Conservation (phyloP, 805 yeast genomes). For the Starmerella riodocensis region DNA sequence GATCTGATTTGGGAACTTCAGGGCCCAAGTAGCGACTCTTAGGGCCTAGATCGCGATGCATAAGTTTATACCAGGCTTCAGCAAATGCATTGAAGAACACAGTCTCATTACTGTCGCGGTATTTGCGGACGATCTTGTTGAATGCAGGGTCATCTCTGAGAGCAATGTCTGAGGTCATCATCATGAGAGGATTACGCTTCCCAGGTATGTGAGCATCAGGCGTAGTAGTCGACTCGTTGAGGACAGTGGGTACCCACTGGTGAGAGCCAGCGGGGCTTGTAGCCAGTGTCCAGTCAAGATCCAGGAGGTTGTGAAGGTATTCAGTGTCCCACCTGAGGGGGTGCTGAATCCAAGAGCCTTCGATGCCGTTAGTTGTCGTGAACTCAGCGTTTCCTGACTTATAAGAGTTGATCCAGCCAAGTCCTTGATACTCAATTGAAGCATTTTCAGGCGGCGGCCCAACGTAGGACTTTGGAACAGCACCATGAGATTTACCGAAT, state of each 20-base stretch:
- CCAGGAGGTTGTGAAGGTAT: slow-evolving; percentile 13
- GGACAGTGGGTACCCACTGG: slow-evolving; percentile 14
- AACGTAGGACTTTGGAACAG: slow-evolving; percentile 9
- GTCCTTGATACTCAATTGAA: slow-evolving; percentile 16
- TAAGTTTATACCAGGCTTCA: slow-evolving; percentile 19
- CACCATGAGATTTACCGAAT: slow-evolving; percentile 19
- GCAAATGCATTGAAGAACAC: slow-evolving; percentile 16
- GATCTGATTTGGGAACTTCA: slow-evolving; percentile 12
- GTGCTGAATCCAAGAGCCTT: slow-evolving; percentile 17
- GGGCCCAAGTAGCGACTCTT: slow-evolving; percentile 16
- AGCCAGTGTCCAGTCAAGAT: slow-evolving; percentile 9
- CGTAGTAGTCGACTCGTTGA: slow-evolving; percentile 6
- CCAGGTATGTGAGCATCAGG: slow-evolving; percentile 17
- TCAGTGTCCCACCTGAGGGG: slow-evolving; percentile 12
- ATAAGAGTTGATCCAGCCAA: slow-evolving; percentile 17
- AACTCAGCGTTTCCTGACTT: slow-evolving; percentile 15
- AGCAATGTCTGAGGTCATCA: slow-evolving; percentile 18
- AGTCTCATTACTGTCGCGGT: slow-evolving; percentile 8
- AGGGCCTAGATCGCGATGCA: slow-evolving; percentile 20
- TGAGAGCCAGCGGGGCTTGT: slow-evolving; percentile 16
- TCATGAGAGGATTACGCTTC: slow-evolving; percentile 13
- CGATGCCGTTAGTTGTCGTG: slow-evolving; percentile 17
- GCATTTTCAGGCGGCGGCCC: slow-evolving; percentile 17
- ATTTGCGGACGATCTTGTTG: slow-evolving; percentile 11
- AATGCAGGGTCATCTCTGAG: slow-evolving; percentile 17